Base-by-base conservation (phyloP, 495 filamentous ascomycete species). In the Talaromyces ruber region DNA sequence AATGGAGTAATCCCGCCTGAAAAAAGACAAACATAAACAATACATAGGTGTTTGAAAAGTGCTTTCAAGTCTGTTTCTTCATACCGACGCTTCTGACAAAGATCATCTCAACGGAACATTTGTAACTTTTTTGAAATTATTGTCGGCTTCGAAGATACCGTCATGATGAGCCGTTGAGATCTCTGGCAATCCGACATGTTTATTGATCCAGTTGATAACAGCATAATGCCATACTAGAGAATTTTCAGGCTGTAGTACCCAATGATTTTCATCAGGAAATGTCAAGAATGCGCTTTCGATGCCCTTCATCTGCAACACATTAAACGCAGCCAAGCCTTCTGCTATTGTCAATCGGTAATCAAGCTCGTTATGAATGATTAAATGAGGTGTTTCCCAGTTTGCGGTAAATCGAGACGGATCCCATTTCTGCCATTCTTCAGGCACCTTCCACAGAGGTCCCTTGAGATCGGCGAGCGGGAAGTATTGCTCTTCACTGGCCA, bases 181-280 rank as follows among this genome's bases (percentile, higher is more conserved):
- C 3, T 73, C 67, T 2, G 80, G 72, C 50, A 82, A 67, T 6
- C 88, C 91, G 3, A 84, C 84, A 66, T 86, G 87, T 71, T 88
- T 88, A 73, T 97, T 97, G 63, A 97, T 93, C 86, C 87, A 98
- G 55, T 86, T 86, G 34, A 97, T 65, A 9, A 97, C 91, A 39
- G 89, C 88, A n/a, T 80, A 84, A 70, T 97, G 92, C 93, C 93
- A 98, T 50, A 94, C 78, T 24, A 97, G 75, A 8, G 85, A 87
- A 70, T 97, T 98, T 71, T 98, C 93, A 2, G 87, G 91, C 68
- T 96, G 93, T 50, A 97, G 67, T 22, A 98, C 92, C 90, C 90
- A 98, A 74, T 96, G 80, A 59, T 86, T 87, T 66, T 88, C 85
- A 70, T 97, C 92, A 0, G 92, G 91, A 70, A 97, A 98, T 5